phyloP scores from a whole-genome alignment of 208 protist species.

The Strigomonas galati region DNA sequence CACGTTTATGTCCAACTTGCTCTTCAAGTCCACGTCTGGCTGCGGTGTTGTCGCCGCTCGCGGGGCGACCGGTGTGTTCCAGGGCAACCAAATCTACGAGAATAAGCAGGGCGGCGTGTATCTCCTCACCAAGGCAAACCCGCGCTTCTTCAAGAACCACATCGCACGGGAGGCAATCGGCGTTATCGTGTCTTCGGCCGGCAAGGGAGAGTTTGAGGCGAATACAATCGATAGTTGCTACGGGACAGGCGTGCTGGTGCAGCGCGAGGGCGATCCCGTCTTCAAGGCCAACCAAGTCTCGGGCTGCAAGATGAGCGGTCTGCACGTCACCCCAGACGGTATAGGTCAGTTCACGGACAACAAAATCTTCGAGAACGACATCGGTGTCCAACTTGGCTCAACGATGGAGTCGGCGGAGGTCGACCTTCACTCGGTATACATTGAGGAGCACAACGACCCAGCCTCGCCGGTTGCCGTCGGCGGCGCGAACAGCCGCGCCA shows the following conservation, averaged over 20 bases:
- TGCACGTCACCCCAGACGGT: constrained; percentile 54
- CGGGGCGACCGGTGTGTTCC: constrained; percentile 39
- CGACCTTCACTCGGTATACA: constrained; percentile 43
- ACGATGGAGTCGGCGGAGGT: constrained; percentile 36
- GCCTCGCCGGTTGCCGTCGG: neutral
- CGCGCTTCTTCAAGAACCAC: constrained; percentile 38
- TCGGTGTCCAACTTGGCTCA: constrained; percentile 76
- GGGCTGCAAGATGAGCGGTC: constrained; percentile 43
- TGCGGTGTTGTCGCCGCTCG: constrained; percentile 59
- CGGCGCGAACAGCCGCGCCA: neutral
- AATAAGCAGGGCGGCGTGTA: constrained; percentile 71
- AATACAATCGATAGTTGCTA: constrained; percentile 64
- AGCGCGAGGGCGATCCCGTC: constrained; percentile 50
- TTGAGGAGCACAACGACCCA: constrained; percentile 10
- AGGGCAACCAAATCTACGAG: constrained; percentile 57
- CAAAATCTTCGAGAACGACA: constrained; percentile 60
- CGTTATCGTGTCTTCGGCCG: constrained; percentile 59
- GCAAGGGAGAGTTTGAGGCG: constrained; percentile 47
- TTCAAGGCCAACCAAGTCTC: constrained; percentile 54
- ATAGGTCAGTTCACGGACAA: constrained; percentile 51
- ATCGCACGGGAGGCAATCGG: constrained; percentile 63
- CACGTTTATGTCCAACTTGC: constrained; percentile 42
- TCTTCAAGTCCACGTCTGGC: constrained; percentile 44
- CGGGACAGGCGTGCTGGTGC: constrained; percentile 60
- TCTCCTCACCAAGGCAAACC: constrained; percentile 45